A percentile compares a stretch with the other conserved stretches of the same genome.
These are phyloP conservation scores for Cajanus cajan DNA, from an alignment of 306 rosid genomes.

Conservation along the genomic window DNA sequence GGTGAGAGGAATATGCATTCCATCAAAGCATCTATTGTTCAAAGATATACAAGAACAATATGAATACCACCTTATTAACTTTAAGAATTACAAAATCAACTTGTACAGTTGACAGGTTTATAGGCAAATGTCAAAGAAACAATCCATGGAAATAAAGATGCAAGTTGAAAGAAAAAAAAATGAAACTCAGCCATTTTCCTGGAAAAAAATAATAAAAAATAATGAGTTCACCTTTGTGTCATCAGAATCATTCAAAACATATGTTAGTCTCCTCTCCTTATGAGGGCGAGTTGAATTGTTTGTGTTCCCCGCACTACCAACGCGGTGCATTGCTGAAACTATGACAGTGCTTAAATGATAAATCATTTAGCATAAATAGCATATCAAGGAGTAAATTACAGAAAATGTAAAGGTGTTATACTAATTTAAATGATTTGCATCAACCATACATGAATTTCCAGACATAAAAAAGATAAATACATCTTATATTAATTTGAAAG, in stretches of 20 bases:
- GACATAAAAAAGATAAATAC: neutral
- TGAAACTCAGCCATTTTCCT: neutral
- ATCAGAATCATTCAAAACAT: slow-evolving; percentile 64
- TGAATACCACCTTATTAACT: slow-evolving; percentile 12
- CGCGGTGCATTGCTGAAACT: slow-evolving; percentile 82
- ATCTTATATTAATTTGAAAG: slow-evolving; percentile 12
- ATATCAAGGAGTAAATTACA: neutral
- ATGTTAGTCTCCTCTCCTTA: slow-evolving; percentile 80
- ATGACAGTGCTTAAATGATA: slow-evolving; percentile 21
- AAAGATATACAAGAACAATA: neutral
- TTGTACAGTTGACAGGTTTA: slow-evolving; percentile 12
- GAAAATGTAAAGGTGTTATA: neutral
- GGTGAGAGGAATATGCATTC: neutral
- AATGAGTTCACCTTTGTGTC: slow-evolving; percentile 60
- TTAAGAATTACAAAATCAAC: neutral
- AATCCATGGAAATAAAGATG: neutral
- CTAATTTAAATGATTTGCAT: neutral
- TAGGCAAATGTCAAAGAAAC: neutral
- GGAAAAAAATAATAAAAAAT: neutral
- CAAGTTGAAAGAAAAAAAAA: neutral
- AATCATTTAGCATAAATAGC: slow-evolving; percentile 18
- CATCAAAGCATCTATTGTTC: neutral
- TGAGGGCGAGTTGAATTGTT: slow-evolving; percentile 71
- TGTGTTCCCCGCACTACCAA: slow-evolving; percentile 76
- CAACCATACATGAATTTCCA: neutral